phyloP scores from a whole-genome alignment of 352 stramenopile species.

The Phytophthora pluvialis region DNA sequence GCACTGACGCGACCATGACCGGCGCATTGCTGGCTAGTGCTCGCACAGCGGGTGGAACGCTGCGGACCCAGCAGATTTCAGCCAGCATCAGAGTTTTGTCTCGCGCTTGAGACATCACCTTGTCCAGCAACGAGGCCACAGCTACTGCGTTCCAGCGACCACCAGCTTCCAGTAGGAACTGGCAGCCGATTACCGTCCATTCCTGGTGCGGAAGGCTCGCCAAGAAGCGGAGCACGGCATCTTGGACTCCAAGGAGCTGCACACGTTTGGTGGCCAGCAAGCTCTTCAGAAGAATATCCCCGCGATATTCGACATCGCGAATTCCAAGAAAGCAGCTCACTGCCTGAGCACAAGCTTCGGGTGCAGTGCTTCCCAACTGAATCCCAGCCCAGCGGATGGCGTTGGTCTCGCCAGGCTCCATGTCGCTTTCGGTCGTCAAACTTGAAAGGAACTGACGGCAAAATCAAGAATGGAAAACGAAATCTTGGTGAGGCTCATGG shows the following conservation, averaged over 20 bases:
- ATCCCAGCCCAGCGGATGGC: slow-evolving; percentile 19
- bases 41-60: slow-evolving; percentile 37
- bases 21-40: slow-evolving; percentile 43
- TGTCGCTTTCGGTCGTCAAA: neutral
- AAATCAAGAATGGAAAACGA: slow-evolving; percentile 15
- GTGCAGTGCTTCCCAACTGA: slow-evolving; percentile 16
- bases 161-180: slow-evolving; percentile 25
- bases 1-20: slow-evolving; percentile 28
- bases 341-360: slow-evolving; percentile 21
- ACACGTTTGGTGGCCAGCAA: slow-evolving; percentile 28
- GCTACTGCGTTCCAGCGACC: slow-evolving; percentile 28
- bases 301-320: slow-evolving; percentile 32
- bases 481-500: neutral
- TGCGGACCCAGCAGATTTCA: slow-evolving; percentile 32
- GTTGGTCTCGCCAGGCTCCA: slow-evolving; percentile 30
- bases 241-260: slow-evolving; percentile 20
- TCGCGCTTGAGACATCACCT: slow-evolving; percentile 30
- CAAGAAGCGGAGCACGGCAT: slow-evolving; percentile 21
- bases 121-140: slow-evolving; percentile 27
- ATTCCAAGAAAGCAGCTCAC: slow-evolving; percentile 26
- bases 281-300: slow-evolving; percentile 30
- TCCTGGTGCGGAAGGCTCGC: slow-evolving; percentile 24
- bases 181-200: slow-evolving; percentile 26
- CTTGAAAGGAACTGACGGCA: neutral
- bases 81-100: slow-evolving; percentile 24